Evolutionary conservation across 164 flowering plant species (phyloP).

Genomic region (Malania oleifera): DNA sequence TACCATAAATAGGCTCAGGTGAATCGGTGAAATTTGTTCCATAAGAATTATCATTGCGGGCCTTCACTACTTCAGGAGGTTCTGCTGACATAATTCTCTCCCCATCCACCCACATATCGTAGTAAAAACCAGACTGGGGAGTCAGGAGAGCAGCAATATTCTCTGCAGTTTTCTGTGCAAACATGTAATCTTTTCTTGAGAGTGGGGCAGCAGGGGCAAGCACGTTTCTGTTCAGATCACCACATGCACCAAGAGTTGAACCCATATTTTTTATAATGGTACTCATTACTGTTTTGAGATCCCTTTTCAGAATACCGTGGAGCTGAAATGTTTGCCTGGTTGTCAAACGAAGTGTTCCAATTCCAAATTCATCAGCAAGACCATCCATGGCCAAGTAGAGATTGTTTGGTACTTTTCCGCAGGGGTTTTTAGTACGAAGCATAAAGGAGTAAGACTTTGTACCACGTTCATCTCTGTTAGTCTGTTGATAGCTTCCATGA

Average conservation of each 20-base stretch:
- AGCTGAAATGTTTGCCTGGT: conserved; percentile 98
- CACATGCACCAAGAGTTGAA: conserved; percentile 98
- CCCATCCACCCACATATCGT: conserved; percentile 98
- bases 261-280: conserved; percentile 83
- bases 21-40: conserved; percentile 94
- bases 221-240: conserved; percentile 96
- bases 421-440: conserved; percentile 96
- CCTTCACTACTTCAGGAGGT: conserved; percentile 83
- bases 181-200: conserved; percentile 69
- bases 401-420: conserved; percentile 86
- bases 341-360: conserved; percentile 89
- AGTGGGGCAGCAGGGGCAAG: conserved; percentile 99
- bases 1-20: conserved; percentile 96
- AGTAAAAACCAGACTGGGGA: conserved; percentile 96
- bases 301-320: conserved; percentile 87
- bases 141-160: conserved; percentile 88
- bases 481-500: conserved; percentile 97
- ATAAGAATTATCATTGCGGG: conserved; percentile 93
- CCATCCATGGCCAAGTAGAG: conserved; percentile 94
- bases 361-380: conserved; percentile 95
- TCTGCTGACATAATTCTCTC: conserved; percentile 85
- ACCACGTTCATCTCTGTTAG: conserved; percentile 81
- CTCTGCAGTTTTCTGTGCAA: conserved; percentile 94
- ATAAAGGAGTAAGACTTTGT: conserved; percentile 73
- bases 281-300: conserved; percentile 93